Conservation (phyloP, 306 rosid genomes). For the Potentilla sterilis region DNA sequence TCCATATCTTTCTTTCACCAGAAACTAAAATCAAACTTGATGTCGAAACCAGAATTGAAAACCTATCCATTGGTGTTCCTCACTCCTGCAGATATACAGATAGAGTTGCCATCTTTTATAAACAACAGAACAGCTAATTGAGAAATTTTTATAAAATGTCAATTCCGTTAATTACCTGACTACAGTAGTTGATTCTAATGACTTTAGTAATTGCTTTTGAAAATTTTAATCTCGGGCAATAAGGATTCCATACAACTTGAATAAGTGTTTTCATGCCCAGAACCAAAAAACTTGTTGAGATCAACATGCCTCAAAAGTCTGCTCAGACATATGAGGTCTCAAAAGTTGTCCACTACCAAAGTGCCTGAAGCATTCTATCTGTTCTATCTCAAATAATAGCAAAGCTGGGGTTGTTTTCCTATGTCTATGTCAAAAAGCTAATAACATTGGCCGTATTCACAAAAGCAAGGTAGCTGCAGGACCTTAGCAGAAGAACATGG, state of each 20-base stretch:
- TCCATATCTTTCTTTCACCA: too few species aligned
- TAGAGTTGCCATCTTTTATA: too few species aligned
- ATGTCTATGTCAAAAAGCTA: constrained; percentile 13
- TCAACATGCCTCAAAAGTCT: not conserved
- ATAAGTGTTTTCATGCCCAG: not conserved
- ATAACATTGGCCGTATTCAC: constrained; percentile 24
- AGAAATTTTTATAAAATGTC: too few species aligned
- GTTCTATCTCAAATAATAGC: constrained; percentile 23
- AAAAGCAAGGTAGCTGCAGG: constrained; percentile 3
- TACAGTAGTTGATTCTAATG: too few species aligned
- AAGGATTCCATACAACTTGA: not conserved
- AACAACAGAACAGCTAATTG: too few species aligned
- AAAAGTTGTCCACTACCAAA: constrained; percentile 7
- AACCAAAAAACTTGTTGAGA: not conserved
- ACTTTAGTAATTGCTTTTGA: too few species aligned
- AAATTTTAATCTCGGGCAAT: not conserved
- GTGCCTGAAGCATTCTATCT: not conserved
- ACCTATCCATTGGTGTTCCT: too few species aligned
- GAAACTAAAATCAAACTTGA: too few species aligned
- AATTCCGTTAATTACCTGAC: too few species aligned
- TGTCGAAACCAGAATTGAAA: too few species aligned
- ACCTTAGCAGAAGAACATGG: constrained; percentile 88
- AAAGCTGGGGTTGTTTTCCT: constrained; percentile 28
- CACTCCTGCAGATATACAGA: too few species aligned
- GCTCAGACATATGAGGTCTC: not conserved